Evolutionary conservation across 1,284 basidiomycete species (phyloP), one percentile per base, ranked within the genome.

Genomic region (Exobasidium rhododendri): DNA sequence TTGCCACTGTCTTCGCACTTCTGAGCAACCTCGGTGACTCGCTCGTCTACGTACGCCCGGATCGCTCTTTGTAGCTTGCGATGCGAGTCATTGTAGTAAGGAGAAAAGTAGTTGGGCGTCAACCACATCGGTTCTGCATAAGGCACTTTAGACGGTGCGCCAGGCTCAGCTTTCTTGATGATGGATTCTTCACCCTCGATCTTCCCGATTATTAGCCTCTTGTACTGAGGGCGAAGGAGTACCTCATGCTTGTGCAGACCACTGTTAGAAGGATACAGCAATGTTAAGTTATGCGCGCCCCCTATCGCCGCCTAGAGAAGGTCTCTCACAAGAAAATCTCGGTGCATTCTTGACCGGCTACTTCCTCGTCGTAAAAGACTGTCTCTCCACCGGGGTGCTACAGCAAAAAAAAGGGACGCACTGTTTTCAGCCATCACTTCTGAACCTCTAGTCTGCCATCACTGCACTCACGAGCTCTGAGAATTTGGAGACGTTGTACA

Each of bases 81-180:
- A 70, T 82, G 81, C 56, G 76, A 77, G 46, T 80, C 77, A 50
- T 75, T 80, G 78, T 77, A 82, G 73, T 82, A 82, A 14, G 81
- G 81, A 29, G 69, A 69, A 61, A 65, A 65, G 67, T 73, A 79
- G 47, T 70, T 68, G 31, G 67, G 60, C 26, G 67, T 53, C 35
- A 79, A 65, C 71, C 71, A 79, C 22, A 67, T 69, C 31, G 74
- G 62, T 71, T 77, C 75, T 64, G 72, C 70, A 73, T 80, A 74
- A 60, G 79, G 77, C 31, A 81, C 78, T 62, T 76, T 61, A 56
- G 75, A 74, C 1, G 75, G 69, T 46, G 76, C 74, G 30, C 68
- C 68, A 14, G 59, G 44, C 35, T 61, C 29, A 13, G 64, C 59
- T 40, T 60, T 63, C 47, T 63, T 73, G 58, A 79, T 63, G 61